These are phyloP conservation scores for Aristolochia contorta DNA, from an alignment of 164 flowering plant species.

Conservation along the genomic window DNA sequence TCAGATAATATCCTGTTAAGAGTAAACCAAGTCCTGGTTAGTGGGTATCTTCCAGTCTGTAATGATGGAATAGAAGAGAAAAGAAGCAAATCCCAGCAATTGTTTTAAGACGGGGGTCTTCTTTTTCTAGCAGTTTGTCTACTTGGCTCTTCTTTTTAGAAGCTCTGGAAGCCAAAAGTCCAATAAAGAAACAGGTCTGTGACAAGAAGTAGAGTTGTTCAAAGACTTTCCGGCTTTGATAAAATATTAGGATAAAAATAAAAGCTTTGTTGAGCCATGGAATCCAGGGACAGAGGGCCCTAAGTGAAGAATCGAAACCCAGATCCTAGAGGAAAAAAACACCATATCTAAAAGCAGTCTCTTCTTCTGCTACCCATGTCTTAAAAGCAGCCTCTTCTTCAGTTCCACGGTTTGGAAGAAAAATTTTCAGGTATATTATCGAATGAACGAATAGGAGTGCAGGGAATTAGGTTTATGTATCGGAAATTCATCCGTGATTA, in stretches of 20 bases:
- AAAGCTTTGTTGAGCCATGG: too few species aligned
- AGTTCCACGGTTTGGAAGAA: slow-evolving; percentile 35
- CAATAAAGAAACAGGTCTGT: too few species aligned
- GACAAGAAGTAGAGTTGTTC: too few species aligned
- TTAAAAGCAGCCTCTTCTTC: slow-evolving; percentile 55
- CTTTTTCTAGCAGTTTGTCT: not conserved
- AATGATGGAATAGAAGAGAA: slow-evolving; percentile 2
- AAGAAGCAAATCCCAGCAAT: slow-evolving; percentile 9
- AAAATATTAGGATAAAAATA: too few species aligned
- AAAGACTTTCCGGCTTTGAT: too few species aligned
- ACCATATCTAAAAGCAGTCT: slow-evolving; percentile 46
- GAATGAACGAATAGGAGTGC: not conserved
- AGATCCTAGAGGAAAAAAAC: too few species aligned
- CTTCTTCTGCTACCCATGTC: slow-evolving; percentile 50
- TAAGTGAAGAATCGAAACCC: not conserved
- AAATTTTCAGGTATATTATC: slow-evolving; percentile 4
- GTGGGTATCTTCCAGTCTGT: not conserved
- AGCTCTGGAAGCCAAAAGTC: too few species aligned
- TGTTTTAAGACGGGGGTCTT: not conserved
- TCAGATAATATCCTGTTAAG: slow-evolving; percentile 2
- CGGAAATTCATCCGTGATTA: too few species aligned
- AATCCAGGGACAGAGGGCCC: too few species aligned
- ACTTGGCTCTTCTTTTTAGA: slow-evolving; percentile 23
- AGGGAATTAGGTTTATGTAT: too few species aligned
- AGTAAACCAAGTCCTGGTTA: not conserved